Evolutionary conservation across 176 grass and related monocot species (phyloP), one percentile per base, ranked within the genome.

Genomic region (Cymbopogon citratus): DNA sequence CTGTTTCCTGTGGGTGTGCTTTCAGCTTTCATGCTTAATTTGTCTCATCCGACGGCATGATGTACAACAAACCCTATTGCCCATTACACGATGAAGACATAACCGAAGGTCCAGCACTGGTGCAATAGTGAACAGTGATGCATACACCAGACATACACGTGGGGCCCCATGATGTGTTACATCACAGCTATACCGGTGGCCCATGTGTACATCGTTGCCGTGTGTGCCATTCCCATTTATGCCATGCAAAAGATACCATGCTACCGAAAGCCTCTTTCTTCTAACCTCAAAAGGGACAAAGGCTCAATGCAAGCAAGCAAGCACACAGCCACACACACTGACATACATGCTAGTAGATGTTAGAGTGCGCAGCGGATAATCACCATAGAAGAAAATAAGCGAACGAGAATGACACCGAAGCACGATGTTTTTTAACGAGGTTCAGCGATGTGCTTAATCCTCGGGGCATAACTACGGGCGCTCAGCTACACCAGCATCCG

Each of bases 121-220:
- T 56, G 52, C 54, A 59, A 59, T 24, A 59, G 54, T 59, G 54
- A 24, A n/a, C 36, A 33, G 38, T 36, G 21, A 63, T 75, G 49
- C 36, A n/a, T n/a, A 56, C 52, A 56, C 52, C 7, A n/a, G 52
- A n/a, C 52, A 56, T 2, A 59, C 21, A 23, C 26, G 18, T 15
- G 19, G 54, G 65, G 52, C 6, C 18, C 51, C 71, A 41, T 89
- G 82, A 71, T 52, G 82, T 85, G 87, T 71, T 80, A 35, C 71
- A 76, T 81, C 87, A 43, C 64, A n/a, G 77, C 25, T 34, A 41
- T 71, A 28, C 54, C 21, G 33, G 43, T 40, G 43, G 33, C 49
- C 62, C 76, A 57, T 27, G 5, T n/a, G 28, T 28, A 9, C 54
- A 59, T 59, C 54, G 54, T 4, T 59, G 54, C 24, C n/a, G 21